These are phyloP conservation scores for Aspergillus ostianus DNA, from an alignment of 495 filamentous ascomycete genomes.

Conservation along the genomic window DNA sequence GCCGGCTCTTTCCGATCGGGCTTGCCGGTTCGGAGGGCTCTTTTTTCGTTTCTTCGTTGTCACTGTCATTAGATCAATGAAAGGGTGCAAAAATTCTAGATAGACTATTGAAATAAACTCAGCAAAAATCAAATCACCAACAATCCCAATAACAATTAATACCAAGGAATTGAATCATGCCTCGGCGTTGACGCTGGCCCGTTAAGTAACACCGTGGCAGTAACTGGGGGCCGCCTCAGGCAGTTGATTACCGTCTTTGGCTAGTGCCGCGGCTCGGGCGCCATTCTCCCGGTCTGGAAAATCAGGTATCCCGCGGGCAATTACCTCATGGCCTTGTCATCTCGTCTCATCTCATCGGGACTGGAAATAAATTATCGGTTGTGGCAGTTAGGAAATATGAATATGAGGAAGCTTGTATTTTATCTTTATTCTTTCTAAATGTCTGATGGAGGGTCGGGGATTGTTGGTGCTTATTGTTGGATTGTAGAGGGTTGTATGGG, in stretches of 20 bases:
- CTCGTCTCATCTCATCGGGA: neutral
- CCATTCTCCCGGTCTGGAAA: neutral
- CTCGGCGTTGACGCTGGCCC: neutral
- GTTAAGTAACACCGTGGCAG: neutral
- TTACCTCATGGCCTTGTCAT: neutral
- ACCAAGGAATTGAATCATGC: neutral
- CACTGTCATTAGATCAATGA: too few species aligned
- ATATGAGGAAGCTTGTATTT: too few species aligned
- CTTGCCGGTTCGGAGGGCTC: neutral
- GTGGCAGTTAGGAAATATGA: neutral
- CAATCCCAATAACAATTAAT: too few species aligned
- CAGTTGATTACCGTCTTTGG: neutral
- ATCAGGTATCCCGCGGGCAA: neutral
- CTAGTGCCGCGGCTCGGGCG: neutral
- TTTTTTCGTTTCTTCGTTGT: neutral
- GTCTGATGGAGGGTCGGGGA: neutral
- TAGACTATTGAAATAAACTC: too few species aligned
- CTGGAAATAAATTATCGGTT: neutral
- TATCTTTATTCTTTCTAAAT: too few species aligned
- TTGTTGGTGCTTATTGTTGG: neutral
- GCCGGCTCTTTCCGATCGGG: conserved; percentile 5
- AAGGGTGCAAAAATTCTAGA: too few species aligned
- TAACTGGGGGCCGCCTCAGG: neutral
- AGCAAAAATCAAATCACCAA: too few species aligned
- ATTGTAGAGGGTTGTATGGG: too few species aligned